Evolutionary conservation across 2,329 filamentous ascomycete genomes (phyloP), one percentile per base, ranked within the genome.

Genomic region (Gnomoniopsis smithogilvyi): DNA sequence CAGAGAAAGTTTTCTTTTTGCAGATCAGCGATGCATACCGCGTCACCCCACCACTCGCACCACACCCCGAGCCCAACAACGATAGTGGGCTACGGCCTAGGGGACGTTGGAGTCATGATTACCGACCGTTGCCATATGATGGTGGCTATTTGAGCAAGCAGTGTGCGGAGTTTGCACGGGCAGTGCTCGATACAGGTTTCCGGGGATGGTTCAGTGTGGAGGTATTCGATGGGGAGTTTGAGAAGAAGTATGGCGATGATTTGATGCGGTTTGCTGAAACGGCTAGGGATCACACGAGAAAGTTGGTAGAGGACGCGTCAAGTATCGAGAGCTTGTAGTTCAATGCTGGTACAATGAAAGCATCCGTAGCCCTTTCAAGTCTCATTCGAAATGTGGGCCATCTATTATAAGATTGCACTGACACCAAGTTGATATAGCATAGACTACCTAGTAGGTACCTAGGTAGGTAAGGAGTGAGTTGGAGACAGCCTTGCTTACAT

Each of bases 11-110:
- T 43, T 92, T 83, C 68, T 74, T 92, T 0, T 70, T 93, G 2
- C 90, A 93, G 69, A 86, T 93, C 55, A 88, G 83, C 3, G 90
- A 94, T 68, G 90, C 86, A 0, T 92, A 92, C 68, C 84, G 80
- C 64, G 79, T 85, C 41, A 74, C 77, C 0, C 73, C 77, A 3
- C 85, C 88, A 0, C 68, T 92, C 6, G 70, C 77, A 22, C 73
- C 77, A 3, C 71, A 80, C 48, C 66, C 70, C 0, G 59, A 56
- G 17, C 41, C 48, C 3, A n/a, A 61, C 26, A 77, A 83, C 36
- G 74, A 80, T 24, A 72, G 75, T 6, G 87, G 85, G 0, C 65
- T 87, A 47, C 72, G 85, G 33, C 85, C 89, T 0, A 76, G 87
- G 36, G 86, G 81, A 0, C 75, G 81, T 34, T 93, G 90, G 90